Conservation (phyloP, 768 basidiomycete species). For the Candolleomyces efflorescens region DNA sequence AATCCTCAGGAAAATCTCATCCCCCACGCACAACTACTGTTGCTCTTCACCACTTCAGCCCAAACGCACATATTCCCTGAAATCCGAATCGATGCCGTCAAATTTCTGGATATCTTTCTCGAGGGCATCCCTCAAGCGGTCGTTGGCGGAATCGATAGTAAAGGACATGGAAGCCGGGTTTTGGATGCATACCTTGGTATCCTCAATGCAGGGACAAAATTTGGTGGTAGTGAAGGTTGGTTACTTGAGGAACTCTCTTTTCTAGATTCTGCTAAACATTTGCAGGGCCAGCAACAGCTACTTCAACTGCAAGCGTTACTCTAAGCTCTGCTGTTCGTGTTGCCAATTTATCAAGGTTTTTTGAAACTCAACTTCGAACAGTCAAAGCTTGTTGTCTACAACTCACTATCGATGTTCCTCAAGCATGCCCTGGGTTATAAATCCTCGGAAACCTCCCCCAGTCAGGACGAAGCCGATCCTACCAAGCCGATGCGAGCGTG, state of each 20-base stretch:
- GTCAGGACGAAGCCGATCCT: slow-evolving; percentile 4
- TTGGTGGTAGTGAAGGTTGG: slow-evolving; percentile 53
- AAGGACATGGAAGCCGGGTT: slow-evolving; percentile 42
- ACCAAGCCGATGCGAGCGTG: slow-evolving; percentile 41
- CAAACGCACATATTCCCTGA: slow-evolving; percentile 96
- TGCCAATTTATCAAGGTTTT: neutral
- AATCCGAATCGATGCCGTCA: slow-evolving; percentile 86
- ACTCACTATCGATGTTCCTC: slow-evolving; percentile 69
- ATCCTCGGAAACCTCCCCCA: slow-evolving; percentile 11
- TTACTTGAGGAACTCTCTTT: neutral
- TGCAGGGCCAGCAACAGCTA: slow-evolving; percentile 41
- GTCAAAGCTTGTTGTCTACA: slow-evolving; percentile 78
- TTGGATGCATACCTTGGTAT: slow-evolving; percentile 81
- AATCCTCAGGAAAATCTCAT: slow-evolving; percentile 53
- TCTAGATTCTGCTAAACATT: neutral
- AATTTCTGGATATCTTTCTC: slow-evolving; percentile 72
- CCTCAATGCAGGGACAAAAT: slow-evolving; percentile 62
- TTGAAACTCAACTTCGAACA: slow-evolving; percentile 8
- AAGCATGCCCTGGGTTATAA: slow-evolving; percentile 34
- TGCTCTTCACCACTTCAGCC: slow-evolving; percentile 86
- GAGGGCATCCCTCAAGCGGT: slow-evolving; percentile 65
- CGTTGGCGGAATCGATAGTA: neutral
- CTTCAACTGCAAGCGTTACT: slow-evolving; percentile 61
- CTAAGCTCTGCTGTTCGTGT: slow-evolving; percentile 57
- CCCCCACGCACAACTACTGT: slow-evolving; percentile 71